Base-by-base conservation (phyloP, 2,329 filamentous ascomycete species). In the Xylariales sp. region DNA sequence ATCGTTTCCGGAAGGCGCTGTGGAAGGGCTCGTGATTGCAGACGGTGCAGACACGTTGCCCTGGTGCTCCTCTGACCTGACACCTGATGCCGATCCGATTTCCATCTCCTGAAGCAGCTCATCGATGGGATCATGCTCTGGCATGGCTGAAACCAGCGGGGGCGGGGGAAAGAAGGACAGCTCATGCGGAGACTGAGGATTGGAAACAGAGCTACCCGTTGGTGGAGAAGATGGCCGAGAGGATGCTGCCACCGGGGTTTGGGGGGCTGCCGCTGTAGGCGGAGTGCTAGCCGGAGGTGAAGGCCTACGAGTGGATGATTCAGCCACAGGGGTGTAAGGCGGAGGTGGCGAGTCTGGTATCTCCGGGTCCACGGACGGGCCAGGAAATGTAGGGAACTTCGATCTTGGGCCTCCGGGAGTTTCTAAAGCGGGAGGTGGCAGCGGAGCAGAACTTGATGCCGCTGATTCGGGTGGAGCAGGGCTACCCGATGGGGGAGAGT, bases 121-220 rank as follows among this genome's bases (percentile, higher is more conserved):
- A 6, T 42, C 37, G 17, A 42, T 40, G 6, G 37, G 20, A 16
- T 39, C 37, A 14, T 42, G 23, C 4, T 16, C 19, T 4, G 15
- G 16, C 15, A 31, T 13, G 11, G 40, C 35, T 17, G 40, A 34
- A 6, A 29, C 23, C n/a, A 36, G 17, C 8, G 40, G 40, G 12
- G 40, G 25, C 15, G 37, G 14, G 5, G 40, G 40, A 29, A 42
- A 42, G 28, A 42, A 42, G 5, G 40, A 42, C 4, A 42, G 15
- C 13, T 30, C 37, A 33, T 40, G 11, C 10, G 36, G 37, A 12
- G 40, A 42, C 17, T 32, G 36, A 14, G 36, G 40, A 14, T 33
- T 40, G 6, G 40, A 42, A 11, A 42, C 32, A 5, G 21, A 16
- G 11, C 14, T 21, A 2, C 20, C 23, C n/a, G 29, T 27, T 17